Evolutionary conservation across 129 eudicot species (phyloP), one percentile per base, ranked within the genome.

Genomic region (Flaveria ramosissima): DNA sequence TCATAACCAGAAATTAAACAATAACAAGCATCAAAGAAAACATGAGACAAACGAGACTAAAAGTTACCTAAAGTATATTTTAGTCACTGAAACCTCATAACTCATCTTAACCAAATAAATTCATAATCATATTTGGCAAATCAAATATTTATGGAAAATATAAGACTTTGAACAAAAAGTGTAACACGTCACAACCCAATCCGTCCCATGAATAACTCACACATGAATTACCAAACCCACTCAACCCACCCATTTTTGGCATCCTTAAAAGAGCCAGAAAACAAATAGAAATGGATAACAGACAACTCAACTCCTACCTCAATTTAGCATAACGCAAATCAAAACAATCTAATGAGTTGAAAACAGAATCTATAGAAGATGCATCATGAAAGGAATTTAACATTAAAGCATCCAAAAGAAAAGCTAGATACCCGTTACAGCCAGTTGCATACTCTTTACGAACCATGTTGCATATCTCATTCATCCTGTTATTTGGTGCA

Each of bases 391-490:
- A 41, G 7, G 5, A 2, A 7, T 39, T 56, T 39, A 73, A 39
- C 21, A 19, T 14, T 7, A 23, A 59, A 67, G 15, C 19, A 50
- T 7, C 9, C 8, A 3, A 20, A 8, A 6, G 7, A 36, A 50
- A 15, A 11, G 68, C 2, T n/a, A 82, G 88, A 60, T 87, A 92
- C 97, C 96, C 96, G 32, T 39, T 23, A 39, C 43, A 24, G 73
- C 86, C 83, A 56, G 89, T 85, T 57, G 87, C 96, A 79, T 87
- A 87, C 48, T 81, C 73, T 21, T 84, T 89, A 47, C 26, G 73
- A 76, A 92, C 80, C 88, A 85, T 85, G 48, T 77, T 77, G 17
- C 71, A 50, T 48, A 92, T 92, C 46, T 74, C 78, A 3, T 74
- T 82, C 85, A 41, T 86, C 42, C 93, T 73, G 8, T 10, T 73